These are phyloP conservation scores for Russula ochroleuca DNA, from an alignment of 768 basidiomycete species.

Conservation along the genomic window DNA sequence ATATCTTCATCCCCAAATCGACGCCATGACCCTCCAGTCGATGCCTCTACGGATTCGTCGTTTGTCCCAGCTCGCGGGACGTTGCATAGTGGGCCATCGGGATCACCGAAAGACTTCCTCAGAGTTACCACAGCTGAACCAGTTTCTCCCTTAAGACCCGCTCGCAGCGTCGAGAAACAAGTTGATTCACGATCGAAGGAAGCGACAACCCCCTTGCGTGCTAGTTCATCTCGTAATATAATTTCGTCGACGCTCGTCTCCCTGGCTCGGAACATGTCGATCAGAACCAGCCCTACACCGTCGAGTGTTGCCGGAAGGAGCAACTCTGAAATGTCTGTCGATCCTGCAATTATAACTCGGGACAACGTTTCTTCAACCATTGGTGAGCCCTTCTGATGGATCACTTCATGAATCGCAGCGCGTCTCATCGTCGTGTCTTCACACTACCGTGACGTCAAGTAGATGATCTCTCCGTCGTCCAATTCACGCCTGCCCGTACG, in stretches of 20 bases:
- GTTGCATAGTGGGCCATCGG: slow-evolving; percentile 19
- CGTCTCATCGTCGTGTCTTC: background rate
- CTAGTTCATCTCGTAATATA: background rate
- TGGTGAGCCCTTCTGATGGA: slow-evolving; percentile 6
- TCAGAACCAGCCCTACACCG: background rate
- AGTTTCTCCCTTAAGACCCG: background rate
- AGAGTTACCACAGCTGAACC: slow-evolving; percentile 1
- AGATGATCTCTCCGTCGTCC: slow-evolving; percentile 14
- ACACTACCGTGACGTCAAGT: background rate
- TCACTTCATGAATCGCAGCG: background rate
- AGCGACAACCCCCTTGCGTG: background rate
- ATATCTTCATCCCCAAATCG: slow-evolving; percentile 8
- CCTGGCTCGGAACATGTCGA: background rate
- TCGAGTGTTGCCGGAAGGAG: background rate
- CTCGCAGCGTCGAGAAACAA: background rate
- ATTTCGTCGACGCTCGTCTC: background rate
- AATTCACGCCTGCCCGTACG: slow-evolving; percentile 21
- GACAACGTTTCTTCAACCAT: background rate
- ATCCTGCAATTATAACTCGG: background rate
- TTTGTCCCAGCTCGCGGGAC: slow-evolving; percentile 15
- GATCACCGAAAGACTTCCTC: slow-evolving; percentile 22
- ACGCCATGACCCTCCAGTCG: background rate
- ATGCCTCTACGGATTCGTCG: background rate
- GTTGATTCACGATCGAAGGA: background rate
- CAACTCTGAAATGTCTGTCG: background rate